phyloP scores from a whole-genome alignment of 2,329 filamentous ascomycete genomes.

The Pseudogymnoascus sp. region DNA sequence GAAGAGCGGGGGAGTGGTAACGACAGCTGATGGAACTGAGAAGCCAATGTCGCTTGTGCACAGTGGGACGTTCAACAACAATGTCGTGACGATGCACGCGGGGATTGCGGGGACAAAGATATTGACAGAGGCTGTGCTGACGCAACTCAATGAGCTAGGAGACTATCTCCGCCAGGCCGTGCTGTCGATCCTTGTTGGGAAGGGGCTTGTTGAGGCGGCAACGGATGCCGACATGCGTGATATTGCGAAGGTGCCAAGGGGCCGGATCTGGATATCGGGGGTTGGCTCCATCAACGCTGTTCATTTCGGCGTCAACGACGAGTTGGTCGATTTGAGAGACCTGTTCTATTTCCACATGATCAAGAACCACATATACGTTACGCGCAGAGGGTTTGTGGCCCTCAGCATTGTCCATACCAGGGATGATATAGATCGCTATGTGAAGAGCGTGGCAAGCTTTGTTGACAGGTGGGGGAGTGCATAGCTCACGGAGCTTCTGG shows the following conservation, averaged over 20 bases:
- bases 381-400: constrained; percentile 20
- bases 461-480: constrained; percentile 1
- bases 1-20: constrained; percentile 31
- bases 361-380: constrained; percentile 19
- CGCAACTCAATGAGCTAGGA: constrained; percentile 17
- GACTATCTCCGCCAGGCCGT: constrained; percentile 14
- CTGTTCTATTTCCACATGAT: constrained; percentile 22
- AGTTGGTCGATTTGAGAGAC: constrained; percentile 12
- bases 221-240: background rate
- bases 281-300: constrained; percentile 19
- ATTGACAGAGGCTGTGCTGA: constrained; percentile 15
- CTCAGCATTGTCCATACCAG: constrained; percentile 11
- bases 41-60: constrained; percentile 32
- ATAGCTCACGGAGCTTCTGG: background rate
- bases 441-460: constrained; percentile 15
- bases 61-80: constrained; percentile 63
- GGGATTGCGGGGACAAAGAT: constrained; percentile 31
- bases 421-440: constrained; percentile 15
- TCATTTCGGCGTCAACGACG: constrained; percentile 19
- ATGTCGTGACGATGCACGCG: constrained; percentile 44
- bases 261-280: constrained; percentile 17
- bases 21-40: background rate
- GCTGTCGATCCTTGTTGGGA: constrained; percentile 12
- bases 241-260: background rate
- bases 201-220: constrained; percentile 9